Evolutionary conservation across 2,329 filamentous ascomycete genomes (phyloP), one percentile per base, ranked within the genome.

Genomic region (Gliomastix tumulicola): DNA sequence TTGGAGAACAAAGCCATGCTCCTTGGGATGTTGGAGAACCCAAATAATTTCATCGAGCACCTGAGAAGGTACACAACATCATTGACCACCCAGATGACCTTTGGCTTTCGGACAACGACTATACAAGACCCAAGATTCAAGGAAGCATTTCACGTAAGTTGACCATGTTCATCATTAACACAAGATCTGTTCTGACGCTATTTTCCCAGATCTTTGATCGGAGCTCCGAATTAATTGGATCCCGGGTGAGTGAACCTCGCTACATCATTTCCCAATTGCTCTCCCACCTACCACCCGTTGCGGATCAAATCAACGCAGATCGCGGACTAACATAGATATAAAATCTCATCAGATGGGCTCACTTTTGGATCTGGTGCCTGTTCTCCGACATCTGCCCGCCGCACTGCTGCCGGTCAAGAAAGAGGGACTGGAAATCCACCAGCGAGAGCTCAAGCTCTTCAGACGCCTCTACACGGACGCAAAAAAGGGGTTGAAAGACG

Each of bases 21-120:
- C 8, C 48, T n/a, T 15, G 59, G 63, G 4, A 42, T 53, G 7
- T 34, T 51, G 6, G 43, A 44, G 3, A 31, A 54, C 3, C 70
- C 71, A 0, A 44, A 66, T 1, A 41, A 55, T 8, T 67, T 70
- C 38, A 40, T 66, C 7, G 43, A 64, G 12, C 61, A 70, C 38
- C 60, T 74, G 15, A 55, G 68, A 7, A 59, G 69, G 2, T 75
- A 70, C 44, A 62, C 66, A 3, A 66, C 65, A 32, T 63, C 70
- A 2, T 48, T 74, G 3, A 69, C 66, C 1, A 73, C 69, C 0
- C 62, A 60, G 3, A 72, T 74, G 59, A 57, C 69, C 2, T 75
- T 68, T 37, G 69, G 69, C 5, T 71, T 57, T 42, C 61, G 68
- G 9, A 60, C 59, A 2, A 48, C 56, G 0, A 62, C 49, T 3